Conservation (phyloP, 139 green algal species). For the Medakamo hakoo region DNA sequence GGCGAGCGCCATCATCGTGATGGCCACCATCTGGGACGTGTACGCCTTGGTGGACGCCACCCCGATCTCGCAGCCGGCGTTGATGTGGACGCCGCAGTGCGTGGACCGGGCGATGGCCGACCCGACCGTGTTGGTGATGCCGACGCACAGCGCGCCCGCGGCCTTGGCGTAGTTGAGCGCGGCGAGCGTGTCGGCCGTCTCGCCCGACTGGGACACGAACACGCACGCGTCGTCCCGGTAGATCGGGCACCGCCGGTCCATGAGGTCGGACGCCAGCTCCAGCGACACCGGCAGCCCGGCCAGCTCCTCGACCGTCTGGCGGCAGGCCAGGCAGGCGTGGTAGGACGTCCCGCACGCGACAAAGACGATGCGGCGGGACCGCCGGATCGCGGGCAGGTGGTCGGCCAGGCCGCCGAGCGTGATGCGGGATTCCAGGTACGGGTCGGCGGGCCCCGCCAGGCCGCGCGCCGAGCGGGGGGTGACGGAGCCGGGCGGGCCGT, state of each 20-base stretch:
- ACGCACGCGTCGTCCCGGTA: constrained; percentile 85
- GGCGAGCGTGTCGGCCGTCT: constrained; percentile 90
- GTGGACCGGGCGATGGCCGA: constrained; percentile 73
- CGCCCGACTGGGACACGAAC: constrained; percentile 83
- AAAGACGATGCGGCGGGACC: constrained; percentile 73
- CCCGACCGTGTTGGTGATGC: constrained; percentile 95
- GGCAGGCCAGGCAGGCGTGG: constrained; percentile 65
- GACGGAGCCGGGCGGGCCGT: not conserved
- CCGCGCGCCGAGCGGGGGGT: no score
- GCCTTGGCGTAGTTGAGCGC: constrained; percentile 65
- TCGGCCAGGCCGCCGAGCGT: constrained; percentile 66
- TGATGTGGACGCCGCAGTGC: constrained; percentile 89
- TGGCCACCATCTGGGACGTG: constrained; percentile 66
- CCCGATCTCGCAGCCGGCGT: constrained; percentile 90
- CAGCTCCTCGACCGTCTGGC: constrained; percentile 37
- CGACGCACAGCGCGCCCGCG: constrained; percentile 81
- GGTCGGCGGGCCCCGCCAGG: constrained; percentile 17
- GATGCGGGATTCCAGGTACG: constrained; percentile 34
- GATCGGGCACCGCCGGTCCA: constrained; percentile 76
- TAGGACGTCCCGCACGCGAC: constrained; percentile 85
- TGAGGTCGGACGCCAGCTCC: constrained; percentile 84
- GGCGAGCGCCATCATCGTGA: constrained; percentile 84
- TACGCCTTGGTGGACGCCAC: constrained; percentile 90
- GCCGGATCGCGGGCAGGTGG: constrained; percentile 42
- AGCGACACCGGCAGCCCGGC: constrained; percentile 63